A percentile compares a stretch with the other conserved stretches of the same genome.
Evolutionary conservation across 2,329 filamentous ascomycete genomes (phyloP).

Genomic region (Coniella lustricola): DNA sequence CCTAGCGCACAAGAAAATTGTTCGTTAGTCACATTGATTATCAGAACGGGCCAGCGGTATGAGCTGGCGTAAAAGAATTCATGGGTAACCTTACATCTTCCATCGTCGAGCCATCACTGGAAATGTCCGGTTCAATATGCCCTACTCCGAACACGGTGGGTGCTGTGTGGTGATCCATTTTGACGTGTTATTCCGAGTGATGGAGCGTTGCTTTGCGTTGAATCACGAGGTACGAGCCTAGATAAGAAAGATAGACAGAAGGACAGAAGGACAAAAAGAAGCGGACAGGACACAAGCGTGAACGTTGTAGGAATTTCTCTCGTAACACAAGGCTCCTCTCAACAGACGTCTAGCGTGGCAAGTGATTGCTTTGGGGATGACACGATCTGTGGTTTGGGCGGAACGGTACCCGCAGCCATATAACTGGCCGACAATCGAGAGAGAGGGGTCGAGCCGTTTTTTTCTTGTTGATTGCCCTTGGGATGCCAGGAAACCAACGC

Average conservation of each 20-base stretch:
- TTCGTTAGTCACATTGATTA: too few relatives aligned
- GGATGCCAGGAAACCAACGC: constrained; percentile 6
- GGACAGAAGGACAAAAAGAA: too few relatives aligned
- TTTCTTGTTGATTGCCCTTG: too few relatives aligned
- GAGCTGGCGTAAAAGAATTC: background rate
- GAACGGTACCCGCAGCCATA: background rate
- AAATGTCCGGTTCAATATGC: constrained; percentile 13
- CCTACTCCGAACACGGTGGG: constrained; percentile 6
- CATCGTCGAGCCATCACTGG: constrained; percentile 11
- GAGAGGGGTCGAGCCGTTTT: constrained; percentile 3
- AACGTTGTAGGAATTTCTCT: too few relatives aligned
- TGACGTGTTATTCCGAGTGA: background rate
- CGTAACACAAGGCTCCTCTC: too few relatives aligned
- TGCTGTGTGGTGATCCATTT: constrained; percentile 1
- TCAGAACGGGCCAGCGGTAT: background rate
- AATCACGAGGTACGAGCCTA: background rate
- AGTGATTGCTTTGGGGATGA: background rate
- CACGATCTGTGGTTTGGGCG: background rate
- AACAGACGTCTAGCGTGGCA: too few relatives aligned
- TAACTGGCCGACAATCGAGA: background rate
- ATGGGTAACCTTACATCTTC: constrained; percentile 12
- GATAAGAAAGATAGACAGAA: background rate
- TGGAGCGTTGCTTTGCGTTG: too few relatives aligned
- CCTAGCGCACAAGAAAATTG: background rate
- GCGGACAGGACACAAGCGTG: too few relatives aligned